Evolutionary conservation across 345 rosid species (phyloP).

Genomic region (Adansonia digitata): DNA sequence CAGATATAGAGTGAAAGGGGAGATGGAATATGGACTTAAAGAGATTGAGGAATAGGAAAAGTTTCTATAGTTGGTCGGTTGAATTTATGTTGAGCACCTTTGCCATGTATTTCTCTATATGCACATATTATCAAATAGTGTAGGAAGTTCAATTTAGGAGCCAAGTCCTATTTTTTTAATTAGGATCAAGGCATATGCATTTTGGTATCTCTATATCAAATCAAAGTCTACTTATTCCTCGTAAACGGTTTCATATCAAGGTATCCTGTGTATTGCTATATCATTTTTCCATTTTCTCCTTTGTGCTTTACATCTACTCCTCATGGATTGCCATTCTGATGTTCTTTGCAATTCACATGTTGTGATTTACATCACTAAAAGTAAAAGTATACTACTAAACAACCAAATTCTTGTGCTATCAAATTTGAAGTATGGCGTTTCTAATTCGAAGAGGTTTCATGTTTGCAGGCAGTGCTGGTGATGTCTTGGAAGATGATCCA

Average conservation of each 20-base stretch:
- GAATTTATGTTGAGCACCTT: background rate
- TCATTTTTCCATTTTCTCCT: background rate
- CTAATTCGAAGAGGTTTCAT: slow-evolving; percentile 2
- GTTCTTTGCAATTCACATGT: background rate
- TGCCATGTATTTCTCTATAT: background rate
- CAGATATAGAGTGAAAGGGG: background rate
- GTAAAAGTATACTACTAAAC: background rate
- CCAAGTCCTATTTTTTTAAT: background rate
- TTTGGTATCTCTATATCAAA: background rate
- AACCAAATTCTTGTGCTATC: background rate
- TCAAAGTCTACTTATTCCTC: background rate
- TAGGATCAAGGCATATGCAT: background rate
- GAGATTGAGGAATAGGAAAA: background rate
- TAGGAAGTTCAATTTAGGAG: background rate
- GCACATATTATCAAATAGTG: background rate
- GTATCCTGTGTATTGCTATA: background rate
- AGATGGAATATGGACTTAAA: background rate
- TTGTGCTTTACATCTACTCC: background rate
- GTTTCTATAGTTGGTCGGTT: background rate
- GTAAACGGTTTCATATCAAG: background rate
- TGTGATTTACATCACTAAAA: background rate
- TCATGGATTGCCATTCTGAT: background rate
- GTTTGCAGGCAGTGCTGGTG: slow-evolving; percentile 93
- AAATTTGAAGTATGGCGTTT: slow-evolving; percentile 6
- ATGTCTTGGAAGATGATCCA: slow-evolving; percentile 94